phyloP scores from a whole-genome alignment of 2,329 filamentous ascomycete genomes.

The Cladosporium halotolerans region DNA sequence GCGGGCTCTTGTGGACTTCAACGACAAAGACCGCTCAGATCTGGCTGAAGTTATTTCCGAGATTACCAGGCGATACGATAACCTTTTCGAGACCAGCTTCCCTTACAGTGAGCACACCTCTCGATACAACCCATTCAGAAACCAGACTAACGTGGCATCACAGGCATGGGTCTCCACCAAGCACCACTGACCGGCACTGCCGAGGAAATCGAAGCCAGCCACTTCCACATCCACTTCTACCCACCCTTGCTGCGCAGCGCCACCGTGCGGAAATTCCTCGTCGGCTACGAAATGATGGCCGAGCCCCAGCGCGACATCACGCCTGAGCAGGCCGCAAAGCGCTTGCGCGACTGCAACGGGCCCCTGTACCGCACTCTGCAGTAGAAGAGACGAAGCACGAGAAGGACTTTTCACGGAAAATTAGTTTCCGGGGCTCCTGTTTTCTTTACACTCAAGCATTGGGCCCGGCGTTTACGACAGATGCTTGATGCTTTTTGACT shows the following conservation, averaged over 20 bases:
- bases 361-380: constrained; percentile 69
- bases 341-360: constrained; percentile 68
- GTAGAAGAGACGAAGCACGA: not conserved
- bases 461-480: too few relatives aligned
- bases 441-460: too few relatives aligned
- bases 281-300: constrained; percentile 93
- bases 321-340: constrained; percentile 83
- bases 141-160: constrained; percentile 16
- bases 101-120: constrained; percentile 65
- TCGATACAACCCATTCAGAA: too few relatives aligned
- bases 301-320: constrained; percentile 99
- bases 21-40: constrained; percentile 59
- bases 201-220: constrained; percentile 79
- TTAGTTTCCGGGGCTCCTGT: not conserved
- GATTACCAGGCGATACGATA: constrained; percentile 87
- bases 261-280: constrained; percentile 90
- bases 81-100: constrained; percentile 93
- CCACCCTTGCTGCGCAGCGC: constrained; percentile 87
- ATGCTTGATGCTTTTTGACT: too few relatives aligned
- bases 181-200: constrained; percentile 75
- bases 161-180: constrained; percentile 89
- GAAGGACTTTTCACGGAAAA: not conserved
- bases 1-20: constrained; percentile 76
- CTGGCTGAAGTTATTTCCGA: constrained; percentile 83
- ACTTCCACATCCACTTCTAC: constrained; percentile 97